Conservation (phyloP, 345 rosid species). For the Sisymbrium altissimum region DNA sequence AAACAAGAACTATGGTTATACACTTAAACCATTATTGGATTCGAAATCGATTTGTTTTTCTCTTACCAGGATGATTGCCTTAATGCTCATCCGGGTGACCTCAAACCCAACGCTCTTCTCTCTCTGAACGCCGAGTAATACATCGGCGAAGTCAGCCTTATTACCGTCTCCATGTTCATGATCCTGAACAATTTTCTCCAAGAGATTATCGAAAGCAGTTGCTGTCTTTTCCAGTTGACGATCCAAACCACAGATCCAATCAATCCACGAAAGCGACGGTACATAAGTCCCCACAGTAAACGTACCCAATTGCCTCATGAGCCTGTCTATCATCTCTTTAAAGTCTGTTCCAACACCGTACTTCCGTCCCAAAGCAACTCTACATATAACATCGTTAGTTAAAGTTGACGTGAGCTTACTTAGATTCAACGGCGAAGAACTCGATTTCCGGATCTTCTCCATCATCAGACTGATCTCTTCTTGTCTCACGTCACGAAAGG, state of each 20-base stretch:
- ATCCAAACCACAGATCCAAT: constrained; percentile 26
- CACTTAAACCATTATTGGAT: not conserved
- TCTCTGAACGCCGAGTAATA: constrained; percentile 32
- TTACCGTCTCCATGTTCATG: constrained; percentile 10
- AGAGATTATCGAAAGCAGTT: constrained; percentile 31
- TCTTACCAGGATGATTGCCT: constrained; percentile 47
- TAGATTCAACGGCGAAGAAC: constrained; percentile 34
- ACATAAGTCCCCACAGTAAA: constrained; percentile 45
- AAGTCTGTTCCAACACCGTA: constrained; percentile 44
- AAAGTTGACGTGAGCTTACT: constrained; percentile 29
- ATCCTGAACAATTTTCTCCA: constrained; percentile 31
- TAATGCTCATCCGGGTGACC: constrained; percentile 31
- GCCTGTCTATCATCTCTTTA: constrained; percentile 30
- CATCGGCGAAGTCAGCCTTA: constrained; percentile 23
- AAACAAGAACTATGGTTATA: not conserved
- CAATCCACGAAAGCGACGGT: constrained; percentile 55
- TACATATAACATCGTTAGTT: constrained; percentile 48
- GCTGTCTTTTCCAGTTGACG: constrained; percentile 21
- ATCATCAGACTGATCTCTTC: constrained; percentile 43
- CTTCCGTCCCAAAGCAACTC: constrained; percentile 58
- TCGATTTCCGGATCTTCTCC: constrained; percentile 27
- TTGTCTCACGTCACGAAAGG: constrained; percentile 37
- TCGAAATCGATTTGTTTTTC: not conserved
- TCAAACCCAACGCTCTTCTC: constrained; percentile 29
- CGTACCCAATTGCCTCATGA: constrained; percentile 35